Conservation (phyloP, 208 protist genomes). For the Leishmania martiniquensis region DNA sequence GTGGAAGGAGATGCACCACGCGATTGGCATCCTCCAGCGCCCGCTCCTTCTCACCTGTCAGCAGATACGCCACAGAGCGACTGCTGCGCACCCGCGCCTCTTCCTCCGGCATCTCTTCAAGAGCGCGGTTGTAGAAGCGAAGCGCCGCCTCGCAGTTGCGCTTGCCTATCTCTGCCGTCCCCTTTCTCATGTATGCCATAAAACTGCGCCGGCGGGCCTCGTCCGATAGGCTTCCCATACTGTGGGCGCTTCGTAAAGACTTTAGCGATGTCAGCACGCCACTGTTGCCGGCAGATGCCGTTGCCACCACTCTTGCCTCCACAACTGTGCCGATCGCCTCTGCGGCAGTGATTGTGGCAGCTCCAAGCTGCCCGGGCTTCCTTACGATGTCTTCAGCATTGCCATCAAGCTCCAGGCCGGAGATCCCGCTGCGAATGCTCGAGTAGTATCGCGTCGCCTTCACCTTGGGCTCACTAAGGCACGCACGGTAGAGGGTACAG, state of each 20-base stretch:
- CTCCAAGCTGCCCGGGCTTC: slow-evolving; percentile 19
- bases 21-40: slow-evolving; percentile 63
- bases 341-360: slow-evolving; percentile 4
- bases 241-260: slow-evolving; percentile 8
- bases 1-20: slow-evolving; percentile 57
- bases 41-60: slow-evolving; percentile 47
- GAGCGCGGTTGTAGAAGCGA: slow-evolving; percentile 67
- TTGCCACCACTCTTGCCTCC: slow-evolving; percentile 3
- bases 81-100: slow-evolving; percentile 68
- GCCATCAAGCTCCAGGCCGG: slow-evolving; percentile 26
- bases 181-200: slow-evolving; percentile 59
- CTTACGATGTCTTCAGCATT: slow-evolving; percentile 26
- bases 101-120: slow-evolving; percentile 63
- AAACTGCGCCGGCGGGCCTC: slow-evolving; percentile 40
- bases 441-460: slow-evolving; percentile 73
- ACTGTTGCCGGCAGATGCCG: neutral
- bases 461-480: slow-evolving; percentile 81
- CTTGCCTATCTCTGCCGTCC: slow-evolving; percentile 53
- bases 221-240: slow-evolving; percentile 2
- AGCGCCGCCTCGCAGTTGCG: slow-evolving; percentile 65
- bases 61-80: slow-evolving; percentile 68
- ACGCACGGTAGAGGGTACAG: slow-evolving; percentile 85
- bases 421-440: slow-evolving; percentile 32
- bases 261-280: neutral
- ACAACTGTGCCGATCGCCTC: slow-evolving; percentile 4